A percentile compares a stretch with the other conserved stretches of the same genome.
Conservation (phyloP, 129 eudicot species). For the Chrysanthemum lavandulifolium region DNA sequence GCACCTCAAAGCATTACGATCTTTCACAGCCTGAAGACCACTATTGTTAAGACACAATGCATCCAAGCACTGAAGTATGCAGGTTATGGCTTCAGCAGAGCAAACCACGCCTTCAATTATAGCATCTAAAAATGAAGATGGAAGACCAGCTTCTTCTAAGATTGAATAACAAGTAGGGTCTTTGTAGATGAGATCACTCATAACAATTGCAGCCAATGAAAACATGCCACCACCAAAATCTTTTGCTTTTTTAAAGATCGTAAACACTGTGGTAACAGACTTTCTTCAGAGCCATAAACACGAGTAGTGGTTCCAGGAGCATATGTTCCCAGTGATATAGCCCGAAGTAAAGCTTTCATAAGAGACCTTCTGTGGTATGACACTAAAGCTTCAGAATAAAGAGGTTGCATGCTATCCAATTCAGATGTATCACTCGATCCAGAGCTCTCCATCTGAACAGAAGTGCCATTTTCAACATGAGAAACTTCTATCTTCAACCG, state of each 20-base stretch:
- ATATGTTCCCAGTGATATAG: slow-evolving; percentile 94
- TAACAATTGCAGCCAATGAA: slow-evolving; percentile 69
- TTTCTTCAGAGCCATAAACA: too few species aligned
- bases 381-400: slow-evolving; percentile 85
- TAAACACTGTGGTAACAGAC: too few species aligned
- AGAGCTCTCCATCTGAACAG: slow-evolving; percentile 49
- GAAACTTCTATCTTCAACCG: slow-evolving; percentile 87
- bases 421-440: slow-evolving; percentile 45
- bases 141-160: slow-evolving; percentile 89
- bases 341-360: slow-evolving; percentile 91
- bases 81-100: slow-evolving; percentile 37
- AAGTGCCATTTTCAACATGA: slow-evolving; percentile 55
- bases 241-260: too few species aligned
- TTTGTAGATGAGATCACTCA: slow-evolving; percentile 97
- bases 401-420: slow-evolving; percentile 59
- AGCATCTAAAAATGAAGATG: slow-evolving; percentile 92
- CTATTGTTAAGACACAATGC: slow-evolving; percentile 85
- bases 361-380: slow-evolving; percentile 76
- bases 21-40: slow-evolving; percentile 94
- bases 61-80: slow-evolving; percentile 98
- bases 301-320: slow-evolving; percentile 58
- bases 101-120: slow-evolving; percentile 79
- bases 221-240: too few species aligned
- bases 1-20: slow-evolving; percentile 61
- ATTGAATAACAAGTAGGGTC: slow-evolving; percentile 89